These are phyloP conservation scores for Perilla frutescens DNA, from an alignment of 257 asterid species.

Conservation along the genomic window DNA sequence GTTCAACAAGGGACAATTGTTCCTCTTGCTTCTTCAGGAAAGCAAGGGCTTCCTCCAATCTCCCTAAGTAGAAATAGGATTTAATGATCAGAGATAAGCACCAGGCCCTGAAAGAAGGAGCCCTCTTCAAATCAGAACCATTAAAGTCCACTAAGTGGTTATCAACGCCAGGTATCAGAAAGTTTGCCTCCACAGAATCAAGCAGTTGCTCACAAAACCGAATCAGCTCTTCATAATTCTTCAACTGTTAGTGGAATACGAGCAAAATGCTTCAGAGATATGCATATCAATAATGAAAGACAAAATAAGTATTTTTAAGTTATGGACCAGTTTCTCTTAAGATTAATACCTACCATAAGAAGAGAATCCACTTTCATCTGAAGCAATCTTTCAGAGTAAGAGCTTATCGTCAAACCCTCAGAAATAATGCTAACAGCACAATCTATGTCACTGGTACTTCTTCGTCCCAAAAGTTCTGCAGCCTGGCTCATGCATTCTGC, in stretches of 20 bases:
- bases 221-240: slow-evolving; percentile 82
- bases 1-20: slow-evolving; percentile 43
- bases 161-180: slow-evolving; percentile 40
- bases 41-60: slow-evolving; percentile 79
- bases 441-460: slow-evolving; percentile 61
- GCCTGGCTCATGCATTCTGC: slow-evolving; percentile 64
- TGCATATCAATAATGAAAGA: slow-evolving; percentile 16
- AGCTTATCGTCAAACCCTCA: slow-evolving; percentile 78
- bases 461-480: slow-evolving; percentile 59
- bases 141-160: slow-evolving; percentile 43
- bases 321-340: slow-evolving; percentile 34
- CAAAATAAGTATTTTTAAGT: slow-evolving; percentile 7
- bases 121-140: slow-evolving; percentile 53
- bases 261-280: slow-evolving; percentile 29
- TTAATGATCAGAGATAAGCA: slow-evolving; percentile 69
- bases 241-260: slow-evolving; percentile 59
- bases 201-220: slow-evolving; percentile 72
- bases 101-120: slow-evolving; percentile 67
- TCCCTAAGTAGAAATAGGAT: slow-evolving; percentile 79
- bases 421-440: slow-evolving; percentile 65
- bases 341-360: slow-evolving; percentile 64
- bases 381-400: slow-evolving; percentile 65
- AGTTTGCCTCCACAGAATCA: slow-evolving; percentile 53
- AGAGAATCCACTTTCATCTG: slow-evolving; percentile 88
- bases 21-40: slow-evolving; percentile 84